Evolutionary conservation across 2,329 filamentous ascomycete species (phyloP), one percentile per base, ranked within the genome.

Genomic region (Colletotrichum brevisporum): DNA sequence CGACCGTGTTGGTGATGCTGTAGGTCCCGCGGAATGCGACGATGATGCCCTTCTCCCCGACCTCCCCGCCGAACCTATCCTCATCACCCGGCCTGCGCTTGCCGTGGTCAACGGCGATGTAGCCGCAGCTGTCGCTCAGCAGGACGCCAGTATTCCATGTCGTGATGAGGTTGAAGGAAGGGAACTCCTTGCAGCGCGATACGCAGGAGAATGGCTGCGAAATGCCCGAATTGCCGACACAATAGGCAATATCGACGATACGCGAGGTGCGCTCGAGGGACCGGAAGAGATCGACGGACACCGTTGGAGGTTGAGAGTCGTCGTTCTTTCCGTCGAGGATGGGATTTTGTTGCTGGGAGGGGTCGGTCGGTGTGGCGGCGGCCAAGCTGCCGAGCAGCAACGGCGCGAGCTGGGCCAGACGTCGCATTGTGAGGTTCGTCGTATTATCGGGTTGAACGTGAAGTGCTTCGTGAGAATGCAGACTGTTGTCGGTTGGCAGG

Each of bases 11-110:
- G 61, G 94, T 88, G 75, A 99, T 87, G 73, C 94, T 97, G 81
- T 98, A 98, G 15, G 96, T 98, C 26, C 96, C 96, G 54, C 96
- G 90, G 76, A 98, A 98, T 9, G 94, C 95, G 45, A 98, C 88
- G 53, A 98, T 85, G 65, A 99, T 92, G 39, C 83, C 82, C 48
- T 77, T 76, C 27, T 75, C 64, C 9, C 71, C 66, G n/a, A 73
- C 71, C 21, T 79, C 79, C 76, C 63, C 67, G 12, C 70, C 64
- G 26, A 68, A 50, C 43, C 73, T 67, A 73, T 75, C 62, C 15
- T 58, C 60, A 16, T 67, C 67, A n/a, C 69, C 69, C 27, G 68
- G 69, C 43, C 75, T 73, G 18, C 69, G 71, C n/a, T 73, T 71
- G 21, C 79, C 79, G 76, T 97, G 92, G 71, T 96, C 95, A n/a